phyloP scores from a whole-genome alignment of 164 flowering plant species.

The Liriodendron chinense region DNA sequence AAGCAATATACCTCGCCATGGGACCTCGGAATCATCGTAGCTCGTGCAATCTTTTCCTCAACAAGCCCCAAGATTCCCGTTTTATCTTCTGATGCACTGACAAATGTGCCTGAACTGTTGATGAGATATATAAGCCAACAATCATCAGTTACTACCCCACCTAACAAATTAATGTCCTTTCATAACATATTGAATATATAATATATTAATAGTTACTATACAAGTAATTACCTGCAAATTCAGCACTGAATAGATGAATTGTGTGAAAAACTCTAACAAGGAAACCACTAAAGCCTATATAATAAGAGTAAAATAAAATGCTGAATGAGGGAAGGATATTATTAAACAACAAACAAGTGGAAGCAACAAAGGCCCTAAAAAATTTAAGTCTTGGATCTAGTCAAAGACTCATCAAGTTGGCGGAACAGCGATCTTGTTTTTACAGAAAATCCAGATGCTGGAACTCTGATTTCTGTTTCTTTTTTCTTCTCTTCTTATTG shows the following conservation, averaged over 20 bases:
- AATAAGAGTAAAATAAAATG: too few species aligned
- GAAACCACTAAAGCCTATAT: too few species aligned
- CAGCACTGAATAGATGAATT: neutral
- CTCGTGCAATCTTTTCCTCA: slow-evolving; percentile 86
- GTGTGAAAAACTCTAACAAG: neutral
- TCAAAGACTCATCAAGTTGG: too few species aligned
- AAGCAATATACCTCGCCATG: slow-evolving; percentile 74
- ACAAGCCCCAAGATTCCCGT: slow-evolving; percentile 62
- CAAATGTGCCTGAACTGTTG: slow-evolving; percentile 83
- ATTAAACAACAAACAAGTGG: too few species aligned
- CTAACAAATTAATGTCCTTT: neutral
- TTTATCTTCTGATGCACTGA: slow-evolving; percentile 76
- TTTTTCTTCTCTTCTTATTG: too few species aligned
- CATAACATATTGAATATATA: neutral
- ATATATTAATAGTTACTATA: neutral
- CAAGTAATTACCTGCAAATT: neutral
- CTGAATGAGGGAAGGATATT: too few species aligned
- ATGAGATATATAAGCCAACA: neutral
- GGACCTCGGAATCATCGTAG: slow-evolving; percentile 69
- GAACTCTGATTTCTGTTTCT: too few species aligned
- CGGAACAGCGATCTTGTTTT: too few species aligned
- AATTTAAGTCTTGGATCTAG: too few species aligned
- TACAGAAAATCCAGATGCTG: too few species aligned
- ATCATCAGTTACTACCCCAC: neutral
- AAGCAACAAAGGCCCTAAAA: too few species aligned